Base-by-base conservation (phyloP, 768 basidiomycete species). In the Mrakia gelida region DNA sequence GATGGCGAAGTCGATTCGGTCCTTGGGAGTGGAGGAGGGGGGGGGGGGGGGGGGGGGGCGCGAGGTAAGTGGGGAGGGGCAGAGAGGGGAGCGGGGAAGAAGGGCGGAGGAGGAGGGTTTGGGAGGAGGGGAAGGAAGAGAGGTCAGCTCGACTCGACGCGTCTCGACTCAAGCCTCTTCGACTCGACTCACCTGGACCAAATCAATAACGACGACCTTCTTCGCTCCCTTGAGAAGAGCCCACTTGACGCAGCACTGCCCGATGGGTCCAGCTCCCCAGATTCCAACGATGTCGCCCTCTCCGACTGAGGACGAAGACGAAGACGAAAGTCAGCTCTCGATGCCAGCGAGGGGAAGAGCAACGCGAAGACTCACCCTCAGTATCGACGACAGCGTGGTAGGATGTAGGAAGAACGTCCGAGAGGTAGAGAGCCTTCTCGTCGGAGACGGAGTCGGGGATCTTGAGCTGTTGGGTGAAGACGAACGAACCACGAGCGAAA, bases 311-410 rank as follows among this genome's bases (percentile, higher is more conserved):
- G n/a, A 45, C 6, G 63, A 32, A 38, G 13, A 45, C 45, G 45
- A 45, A 32, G 32, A 38, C 21, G 38, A 45, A 10, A 38, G 45
- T 45, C 45, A 45, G 45, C 45, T 45, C 15, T 45, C 9, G 15
- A 45, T 2, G 45, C 11, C 45, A 38, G 8, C 38, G 8, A n/a
- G n/a, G 34, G 7, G 63, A 15, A 16, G n/a, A 15, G 30, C 6
- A 34, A 34, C 3, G 63, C 7, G 63, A 34, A 21, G 1, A 34
- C 65, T 67, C 34, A 67, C 65, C 30, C 34, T 89, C 89, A 0
- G 91, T 91, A 82, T 92, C 91, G 28, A 89, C 88, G 32, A 93
- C 90, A 30, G 87, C 85, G 83, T 94, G 91, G 83, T 92, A 93
- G 21, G 89, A 89, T 0, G 92, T 92, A 1, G 89, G 89, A 9